Conservation (phyloP, 2,329 filamentous ascomycete species). For the Nigrospora oryzae region DNA sequence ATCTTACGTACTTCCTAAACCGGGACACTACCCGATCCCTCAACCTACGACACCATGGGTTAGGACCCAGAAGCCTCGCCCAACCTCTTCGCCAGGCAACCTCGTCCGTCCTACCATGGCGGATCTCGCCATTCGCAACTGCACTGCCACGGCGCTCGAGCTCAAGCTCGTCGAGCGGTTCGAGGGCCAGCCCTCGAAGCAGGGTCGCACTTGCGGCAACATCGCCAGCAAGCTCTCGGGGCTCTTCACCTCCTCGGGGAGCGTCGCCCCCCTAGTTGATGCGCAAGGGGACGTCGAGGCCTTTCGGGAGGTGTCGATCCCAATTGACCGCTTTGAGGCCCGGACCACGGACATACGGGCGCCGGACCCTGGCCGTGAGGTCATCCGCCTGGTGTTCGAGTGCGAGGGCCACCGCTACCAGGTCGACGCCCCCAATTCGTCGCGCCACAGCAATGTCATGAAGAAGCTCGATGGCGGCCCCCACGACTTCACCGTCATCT, state of each 20-base stretch:
- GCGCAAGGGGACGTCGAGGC: conserved; percentile 51
- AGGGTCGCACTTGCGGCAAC: conserved; percentile 31
- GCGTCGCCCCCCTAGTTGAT: conserved; percentile 27
- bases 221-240: conserved; percentile 32
- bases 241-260: conserved; percentile 30
- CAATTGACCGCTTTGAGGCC: conserved; percentile 60
- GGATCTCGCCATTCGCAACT: conserved; percentile 69
- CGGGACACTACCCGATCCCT: too few species aligned
- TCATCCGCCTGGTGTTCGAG: conserved; percentile 68
- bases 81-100: too few species aligned
- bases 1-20: too few species aligned
- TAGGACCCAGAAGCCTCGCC: too few species aligned
- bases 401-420: conserved; percentile 57
- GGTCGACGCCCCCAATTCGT: conserved; percentile 61
- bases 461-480: conserved; percentile 41
- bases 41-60: too few species aligned
- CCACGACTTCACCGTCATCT: conserved; percentile 56
- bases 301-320: conserved; percentile 53
- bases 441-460: conserved; percentile 51
- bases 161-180: conserved; percentile 69
- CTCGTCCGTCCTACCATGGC: conserved; percentile 29
- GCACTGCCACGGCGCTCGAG: conserved; percentile 65
- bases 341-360: conserved; percentile 53
- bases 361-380: conserved; percentile 52
- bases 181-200: conserved; percentile 31